A percentile compares a stretch with the other conserved stretches of the same genome.
Evolutionary conservation across 192 early-diverging fungal genomes (phyloP).

Genomic region (Glomus cerebriforme): DNA sequence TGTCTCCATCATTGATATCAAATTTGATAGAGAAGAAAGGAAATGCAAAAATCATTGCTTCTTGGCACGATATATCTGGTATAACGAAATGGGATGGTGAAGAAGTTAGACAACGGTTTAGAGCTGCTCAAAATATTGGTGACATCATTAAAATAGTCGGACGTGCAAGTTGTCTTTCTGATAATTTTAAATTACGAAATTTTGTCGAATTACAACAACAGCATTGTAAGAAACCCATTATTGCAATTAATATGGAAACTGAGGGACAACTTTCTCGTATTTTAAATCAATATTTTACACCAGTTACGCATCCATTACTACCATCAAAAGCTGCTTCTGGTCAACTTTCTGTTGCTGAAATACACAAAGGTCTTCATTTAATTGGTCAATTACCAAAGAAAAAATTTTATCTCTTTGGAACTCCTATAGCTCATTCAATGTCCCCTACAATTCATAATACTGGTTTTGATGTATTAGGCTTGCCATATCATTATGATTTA

Average conservation of each 20-base stretch:
- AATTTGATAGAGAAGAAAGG: constrained; percentile 62
- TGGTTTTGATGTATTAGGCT: constrained; percentile 79
- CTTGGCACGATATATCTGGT: constrained; percentile 84
- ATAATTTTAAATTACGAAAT: constrained; percentile 79
- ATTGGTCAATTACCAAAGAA: constrained; percentile 70
- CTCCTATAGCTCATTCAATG: constrained; percentile 86
- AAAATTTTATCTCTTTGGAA: constrained; percentile 85
- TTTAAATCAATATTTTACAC: constrained; percentile 88
- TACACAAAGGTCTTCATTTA: constrained; percentile 68
- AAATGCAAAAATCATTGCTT: constrained; percentile 73
- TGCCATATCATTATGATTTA: constrained; percentile 81
- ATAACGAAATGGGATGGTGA: constrained; percentile 63
- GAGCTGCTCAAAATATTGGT: constrained; percentile 57
- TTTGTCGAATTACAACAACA: constrained; percentile 53
- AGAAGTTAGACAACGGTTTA: constrained; percentile 58
- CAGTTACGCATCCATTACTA: constrained; percentile 86
- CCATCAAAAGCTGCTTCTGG: constrained; percentile 88
- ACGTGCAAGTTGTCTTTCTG: constrained; percentile 66
- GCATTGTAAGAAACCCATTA: constrained; percentile 64
- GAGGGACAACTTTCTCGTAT: constrained; percentile 88
- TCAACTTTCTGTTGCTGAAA: constrained; percentile 82
- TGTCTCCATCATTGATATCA: constrained; percentile 41
- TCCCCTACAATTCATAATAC: constrained; percentile 94
- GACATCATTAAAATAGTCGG: constrained; percentile 96
- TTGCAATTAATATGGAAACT: constrained; percentile 94